Conservation (phyloP, 1,139 yeast genomes). For the Neolecta irregularis region DNA sequence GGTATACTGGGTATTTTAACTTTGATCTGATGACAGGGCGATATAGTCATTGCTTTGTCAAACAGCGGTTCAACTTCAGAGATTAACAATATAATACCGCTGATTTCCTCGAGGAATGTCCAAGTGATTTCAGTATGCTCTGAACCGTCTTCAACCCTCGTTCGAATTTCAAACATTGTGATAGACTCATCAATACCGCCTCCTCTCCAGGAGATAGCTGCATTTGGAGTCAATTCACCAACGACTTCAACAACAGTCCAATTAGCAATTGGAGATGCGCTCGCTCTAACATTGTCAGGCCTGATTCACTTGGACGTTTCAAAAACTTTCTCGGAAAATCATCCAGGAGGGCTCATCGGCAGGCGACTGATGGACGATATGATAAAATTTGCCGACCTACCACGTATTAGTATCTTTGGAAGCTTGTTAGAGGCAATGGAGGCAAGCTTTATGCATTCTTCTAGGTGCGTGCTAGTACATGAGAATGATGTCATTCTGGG, state of each 20-base stretch:
- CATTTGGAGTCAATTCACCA: too few species aligned
- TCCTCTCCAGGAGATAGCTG: constrained; percentile 52
- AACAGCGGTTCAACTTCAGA: constrained; percentile 82
- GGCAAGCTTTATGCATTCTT: too few species aligned
- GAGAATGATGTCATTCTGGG: too few species aligned
- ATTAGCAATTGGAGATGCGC: constrained; percentile 63
- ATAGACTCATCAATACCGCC: constrained; percentile 50
- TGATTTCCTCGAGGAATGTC: constrained; percentile 37
- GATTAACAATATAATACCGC: constrained; percentile 42
- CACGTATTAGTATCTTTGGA: too few species aligned
- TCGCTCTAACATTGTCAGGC: constrained; percentile 56
- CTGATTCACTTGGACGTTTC: constrained; percentile 48
- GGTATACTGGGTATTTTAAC: too few species aligned
- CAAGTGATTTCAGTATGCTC: constrained; percentile 43
- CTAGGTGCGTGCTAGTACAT: too few species aligned
- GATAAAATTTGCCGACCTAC: too few species aligned
- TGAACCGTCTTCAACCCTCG: constrained; percentile 31
- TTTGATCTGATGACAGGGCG: too few species aligned
- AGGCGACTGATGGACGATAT: constrained; percentile 24
- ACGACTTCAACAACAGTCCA: constrained; percentile 71
- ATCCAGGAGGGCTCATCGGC: constrained; percentile 89
- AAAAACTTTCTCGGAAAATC: constrained; percentile 40
- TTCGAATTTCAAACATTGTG: constrained; percentile 35
- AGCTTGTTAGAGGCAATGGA: too few species aligned
- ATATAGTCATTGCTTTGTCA: constrained; percentile 51